These are phyloP conservation scores for Trichoderma harzianum DNA, from an alignment of 2,329 filamentous ascomycete species.

Conservation along the genomic window DNA sequence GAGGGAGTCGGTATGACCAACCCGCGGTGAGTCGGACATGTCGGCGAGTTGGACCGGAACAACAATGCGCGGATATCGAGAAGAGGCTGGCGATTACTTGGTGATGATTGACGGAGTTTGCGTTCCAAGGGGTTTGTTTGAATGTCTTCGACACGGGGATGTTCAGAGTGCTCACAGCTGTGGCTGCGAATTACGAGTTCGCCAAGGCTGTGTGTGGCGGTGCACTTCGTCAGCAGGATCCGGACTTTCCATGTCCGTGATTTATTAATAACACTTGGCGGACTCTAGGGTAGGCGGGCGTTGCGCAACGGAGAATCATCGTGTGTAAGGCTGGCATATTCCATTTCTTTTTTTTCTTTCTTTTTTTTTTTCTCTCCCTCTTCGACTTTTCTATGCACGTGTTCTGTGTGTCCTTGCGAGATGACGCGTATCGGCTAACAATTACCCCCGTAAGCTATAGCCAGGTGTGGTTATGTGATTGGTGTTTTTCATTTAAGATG, in stretches of 20 bases:
- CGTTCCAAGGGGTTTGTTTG: conserved; percentile 15
- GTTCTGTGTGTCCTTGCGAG: neutral
- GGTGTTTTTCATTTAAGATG: neutral
- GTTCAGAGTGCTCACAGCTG: conserved; percentile 5
- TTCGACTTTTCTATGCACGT: neutral
- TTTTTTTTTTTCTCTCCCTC: neutral
- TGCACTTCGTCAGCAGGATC: conserved; percentile 15
- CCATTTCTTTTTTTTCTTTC: neutral
- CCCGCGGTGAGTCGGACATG: conserved; percentile 49
- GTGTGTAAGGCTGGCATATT: neutral
- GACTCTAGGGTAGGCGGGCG: neutral
- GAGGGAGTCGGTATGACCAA: conserved; percentile 51
- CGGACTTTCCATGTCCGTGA: neutral
- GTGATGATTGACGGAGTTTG: neutral
- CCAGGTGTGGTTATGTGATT: neutral
- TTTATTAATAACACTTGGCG: neutral
- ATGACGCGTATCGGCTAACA: neutral
- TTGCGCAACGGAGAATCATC: neutral
- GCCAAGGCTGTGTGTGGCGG: conserved; percentile 4
- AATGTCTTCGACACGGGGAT: conserved; percentile 6
- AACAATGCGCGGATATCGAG: conserved; percentile 20
- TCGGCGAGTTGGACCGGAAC: conserved; percentile 25
- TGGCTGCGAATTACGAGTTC: conserved; percentile 17
- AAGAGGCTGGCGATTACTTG: neutral
- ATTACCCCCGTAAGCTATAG: neutral